Evolutionary conservation across 2,329 filamentous ascomycete species (phyloP).

Genomic region (Monascus ruber): DNA sequence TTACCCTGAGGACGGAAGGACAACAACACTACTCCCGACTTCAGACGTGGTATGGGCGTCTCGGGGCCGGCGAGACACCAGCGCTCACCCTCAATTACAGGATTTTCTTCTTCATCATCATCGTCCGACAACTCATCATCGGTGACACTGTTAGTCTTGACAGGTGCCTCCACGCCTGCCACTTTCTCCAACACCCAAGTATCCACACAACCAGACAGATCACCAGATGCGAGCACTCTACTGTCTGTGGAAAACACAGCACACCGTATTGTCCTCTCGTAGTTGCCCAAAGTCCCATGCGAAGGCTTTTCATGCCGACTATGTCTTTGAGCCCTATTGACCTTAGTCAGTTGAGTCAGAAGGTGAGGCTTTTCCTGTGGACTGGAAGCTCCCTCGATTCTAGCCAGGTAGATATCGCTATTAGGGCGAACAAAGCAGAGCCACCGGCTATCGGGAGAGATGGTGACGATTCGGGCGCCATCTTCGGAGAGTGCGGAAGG

Average conservation of each 20-base stretch:
- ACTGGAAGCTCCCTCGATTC: conserved; percentile 32
- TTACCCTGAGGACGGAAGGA: conserved; percentile 48
- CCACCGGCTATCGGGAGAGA: conserved; percentile 39
- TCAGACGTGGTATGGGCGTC: conserved; percentile 57
- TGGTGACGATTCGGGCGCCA: conserved; percentile 55
- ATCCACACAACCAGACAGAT: conserved; percentile 76
- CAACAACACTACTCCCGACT: conserved; percentile 52
- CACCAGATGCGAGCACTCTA: conserved; percentile 64
- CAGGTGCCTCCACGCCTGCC: conserved; percentile 15
- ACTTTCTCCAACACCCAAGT: conserved; percentile 62
- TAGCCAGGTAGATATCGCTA: conserved; percentile 45
- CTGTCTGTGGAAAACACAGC: conserved; percentile 71
- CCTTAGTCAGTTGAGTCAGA: conserved; percentile 32
- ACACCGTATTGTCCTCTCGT: conserved; percentile 65
- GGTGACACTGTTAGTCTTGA: conserved; percentile 32
- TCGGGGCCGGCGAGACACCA: conserved; percentile 68
- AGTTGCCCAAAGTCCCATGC: conserved; percentile 60
- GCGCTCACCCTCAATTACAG: conserved; percentile 47
- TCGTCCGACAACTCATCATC: conserved; percentile 39
- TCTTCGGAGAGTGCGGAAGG: conserved; percentile 44
- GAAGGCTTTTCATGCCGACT: conserved; percentile 34
- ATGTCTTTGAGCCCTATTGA: conserved; percentile 27
- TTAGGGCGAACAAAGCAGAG: conserved; percentile 46
- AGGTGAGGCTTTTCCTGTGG: conserved; percentile 32
- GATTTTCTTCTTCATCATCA: conserved; percentile 35